phyloP scores from a whole-genome alignment of 2,329 filamentous ascomycete genomes.

The Xylaria arbuscula region DNA sequence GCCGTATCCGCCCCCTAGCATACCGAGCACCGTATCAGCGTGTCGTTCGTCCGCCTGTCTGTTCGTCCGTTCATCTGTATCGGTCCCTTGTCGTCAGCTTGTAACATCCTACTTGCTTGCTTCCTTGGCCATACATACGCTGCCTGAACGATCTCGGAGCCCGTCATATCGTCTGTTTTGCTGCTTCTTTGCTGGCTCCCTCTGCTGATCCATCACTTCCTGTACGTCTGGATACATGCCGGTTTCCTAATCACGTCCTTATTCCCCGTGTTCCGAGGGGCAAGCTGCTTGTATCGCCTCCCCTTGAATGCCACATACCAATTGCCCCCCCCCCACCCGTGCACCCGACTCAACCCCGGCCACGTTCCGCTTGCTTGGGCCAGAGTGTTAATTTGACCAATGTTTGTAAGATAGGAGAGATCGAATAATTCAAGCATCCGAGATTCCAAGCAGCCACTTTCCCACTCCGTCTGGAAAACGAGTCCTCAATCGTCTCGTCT shows the following conservation, averaged over 20 bases:
- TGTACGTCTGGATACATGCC: slow-evolving; percentile 37
- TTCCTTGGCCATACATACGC: slow-evolving; percentile 1
- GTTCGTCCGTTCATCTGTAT: background rate
- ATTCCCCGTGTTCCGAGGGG: slow-evolving; percentile 32
- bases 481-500: slow-evolving; percentile 22
- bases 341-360: slow-evolving; percentile 29
- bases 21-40: background rate
- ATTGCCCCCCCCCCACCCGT: background rate
- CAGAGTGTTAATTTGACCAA: slow-evolving; percentile 42
- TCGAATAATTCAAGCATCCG: background rate
- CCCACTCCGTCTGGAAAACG: slow-evolving; percentile 25
- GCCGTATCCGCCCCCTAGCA: slow-evolving; percentile 13
- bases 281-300: slow-evolving; percentile 29
- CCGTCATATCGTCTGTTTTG: slow-evolving; percentile 2
- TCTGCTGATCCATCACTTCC: slow-evolving; percentile 25
- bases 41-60: background rate
- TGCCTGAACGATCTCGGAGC: slow-evolving; percentile 13
- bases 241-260: slow-evolving; percentile 17
- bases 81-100: slow-evolving; percentile 3
- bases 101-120: slow-evolving; percentile 11
- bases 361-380: slow-evolving; percentile 27
- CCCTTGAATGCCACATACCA: slow-evolving; percentile 22
- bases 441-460: slow-evolving; percentile 20
- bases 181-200: slow-evolving; percentile 24
- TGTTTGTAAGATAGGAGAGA: slow-evolving; percentile 38